Evolutionary conservation across 169 alveolate species (phyloP).

Genomic region (Miamiensis avidus): DNA sequence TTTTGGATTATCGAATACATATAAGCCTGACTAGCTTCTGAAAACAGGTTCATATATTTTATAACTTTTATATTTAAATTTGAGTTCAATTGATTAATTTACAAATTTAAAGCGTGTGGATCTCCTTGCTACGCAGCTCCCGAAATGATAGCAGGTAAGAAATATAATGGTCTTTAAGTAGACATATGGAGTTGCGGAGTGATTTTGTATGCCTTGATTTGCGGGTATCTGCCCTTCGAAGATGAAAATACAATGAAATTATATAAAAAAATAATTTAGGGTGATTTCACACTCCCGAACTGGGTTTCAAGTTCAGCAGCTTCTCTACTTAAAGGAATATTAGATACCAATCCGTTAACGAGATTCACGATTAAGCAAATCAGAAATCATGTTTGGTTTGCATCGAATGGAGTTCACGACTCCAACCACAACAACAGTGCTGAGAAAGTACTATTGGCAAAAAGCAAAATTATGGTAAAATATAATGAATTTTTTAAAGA

Average conservation of each 20-base stretch:
- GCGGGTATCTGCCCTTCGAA: conserved; percentile 94
- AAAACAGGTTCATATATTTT: not conserved
- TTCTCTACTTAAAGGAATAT: conserved; percentile 42
- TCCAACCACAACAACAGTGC: conserved; percentile 34
- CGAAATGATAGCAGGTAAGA: conserved; percentile 83
- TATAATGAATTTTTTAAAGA: not conserved
- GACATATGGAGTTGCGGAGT: conserved; percentile 87
- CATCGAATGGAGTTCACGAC: not conserved
- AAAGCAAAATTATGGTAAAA: conserved; percentile 28
- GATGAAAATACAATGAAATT: conserved; percentile 79
- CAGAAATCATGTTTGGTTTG: conserved; percentile 14
- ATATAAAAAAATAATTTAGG: conserved; percentile 78
- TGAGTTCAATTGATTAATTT: no score
- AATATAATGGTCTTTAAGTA: conserved; percentile 63
- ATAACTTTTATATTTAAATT: no score
- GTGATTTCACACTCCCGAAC: conserved; percentile 66
- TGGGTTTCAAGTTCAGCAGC: conserved; percentile 44
- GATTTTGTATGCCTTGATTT: conserved; percentile 87
- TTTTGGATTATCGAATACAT: conserved; percentile 72
- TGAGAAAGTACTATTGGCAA: conserved; percentile 42
- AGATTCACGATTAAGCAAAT: not conserved
- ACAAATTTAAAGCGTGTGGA: conserved; percentile 69
- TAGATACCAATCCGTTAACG: conserved; percentile 8
- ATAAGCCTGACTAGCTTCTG: conserved; percentile 28
- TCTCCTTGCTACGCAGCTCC: conserved; percentile 90